Evolutionary conservation across 202 grass and related monocot species (phyloP).

Genomic region (Carex arenaria): DNA sequence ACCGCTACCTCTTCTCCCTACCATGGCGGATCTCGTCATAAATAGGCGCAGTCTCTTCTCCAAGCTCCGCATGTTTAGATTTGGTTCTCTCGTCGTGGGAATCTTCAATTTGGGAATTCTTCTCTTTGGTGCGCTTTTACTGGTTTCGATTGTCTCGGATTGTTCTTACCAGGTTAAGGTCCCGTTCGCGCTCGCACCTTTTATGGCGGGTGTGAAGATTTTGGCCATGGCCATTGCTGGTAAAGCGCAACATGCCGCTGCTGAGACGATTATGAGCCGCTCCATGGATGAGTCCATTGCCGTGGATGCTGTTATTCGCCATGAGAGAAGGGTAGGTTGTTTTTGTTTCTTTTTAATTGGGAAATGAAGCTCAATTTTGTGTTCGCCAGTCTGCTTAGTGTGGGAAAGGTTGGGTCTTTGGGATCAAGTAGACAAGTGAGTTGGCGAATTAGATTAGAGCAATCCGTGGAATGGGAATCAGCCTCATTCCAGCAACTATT

Average conservation of each 20-base stretch:
- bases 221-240: constrained; percentile 66
- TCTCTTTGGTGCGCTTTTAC: constrained; percentile 54
- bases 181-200: constrained; percentile 34
- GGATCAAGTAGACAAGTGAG: background rate
- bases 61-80: constrained; percentile 69
- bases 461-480: background rate
- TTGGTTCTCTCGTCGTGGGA: constrained; percentile 64
- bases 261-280: constrained; percentile 61
- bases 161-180: constrained; percentile 35
- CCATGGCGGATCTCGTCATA: constrained; percentile 34
- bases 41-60: constrained; percentile 28
- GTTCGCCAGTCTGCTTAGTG: background rate
- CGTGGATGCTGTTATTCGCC: constrained; percentile 62
- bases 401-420: background rate
- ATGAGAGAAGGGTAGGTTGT: constrained; percentile 83
- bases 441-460: background rate
- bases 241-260: constrained; percentile 74
- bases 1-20: constrained; percentile 11
- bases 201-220: constrained; percentile 61
- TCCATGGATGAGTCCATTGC: constrained; percentile 62
- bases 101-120: constrained; percentile 53
- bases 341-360: constrained; percentile 1
- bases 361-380: background rate
- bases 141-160: constrained; percentile 36
- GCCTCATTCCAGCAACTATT: background rate